A percentile compares a stretch with the other conserved stretches of the same genome.
These are phyloP conservation scores for Hanseniaspora vineae DNA, from an alignment of 805 yeast genomes.

Conservation along the genomic window DNA sequence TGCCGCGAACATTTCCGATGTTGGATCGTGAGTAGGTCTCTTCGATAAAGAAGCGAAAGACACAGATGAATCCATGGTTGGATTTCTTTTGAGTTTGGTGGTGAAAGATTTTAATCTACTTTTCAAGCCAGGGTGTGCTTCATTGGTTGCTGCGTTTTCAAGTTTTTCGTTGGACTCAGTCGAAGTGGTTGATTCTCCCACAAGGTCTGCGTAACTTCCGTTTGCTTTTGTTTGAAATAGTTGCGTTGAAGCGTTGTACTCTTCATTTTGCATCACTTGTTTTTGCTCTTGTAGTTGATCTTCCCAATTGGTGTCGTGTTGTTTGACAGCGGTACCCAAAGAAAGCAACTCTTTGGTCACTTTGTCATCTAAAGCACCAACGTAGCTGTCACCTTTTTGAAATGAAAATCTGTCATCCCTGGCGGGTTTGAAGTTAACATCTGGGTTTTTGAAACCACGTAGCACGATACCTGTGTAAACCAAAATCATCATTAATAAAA, in stretches of 20 bases:
- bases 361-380: constrained; percentile 20
- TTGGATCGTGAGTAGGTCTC: too few relatives aligned
- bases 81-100: constrained; percentile 3
- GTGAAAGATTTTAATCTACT: constrained; percentile 4
- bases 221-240: background rate
- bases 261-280: constrained; percentile 3
- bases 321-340: constrained; percentile 70
- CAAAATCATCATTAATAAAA: constrained; percentile 58
- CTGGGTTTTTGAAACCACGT: constrained; percentile 66
- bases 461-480: constrained; percentile 50
- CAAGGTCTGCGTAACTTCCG: background rate
- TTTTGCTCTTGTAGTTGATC: constrained; percentile 31
- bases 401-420: constrained; percentile 87
- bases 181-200: constrained; percentile 4
- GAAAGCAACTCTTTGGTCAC: constrained; percentile 48
- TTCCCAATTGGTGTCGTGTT: constrained; percentile 68
- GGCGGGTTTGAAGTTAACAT: constrained; percentile 77
- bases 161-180: constrained; percentile 7
- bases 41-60: too few relatives aligned
- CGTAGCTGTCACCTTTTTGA: constrained; percentile 34
- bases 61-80: background rate
- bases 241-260: constrained; percentile 4
- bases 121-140: constrained; percentile 1
- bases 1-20: too few relatives aligned
- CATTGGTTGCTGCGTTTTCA: constrained; percentile 1